A percentile compares a stretch with the other conserved stretches of the same genome.
These are phyloP conservation scores for Aciculosporium take DNA, from an alignment of 2,329 filamentous ascomycete species.

Conservation along the genomic window DNA sequence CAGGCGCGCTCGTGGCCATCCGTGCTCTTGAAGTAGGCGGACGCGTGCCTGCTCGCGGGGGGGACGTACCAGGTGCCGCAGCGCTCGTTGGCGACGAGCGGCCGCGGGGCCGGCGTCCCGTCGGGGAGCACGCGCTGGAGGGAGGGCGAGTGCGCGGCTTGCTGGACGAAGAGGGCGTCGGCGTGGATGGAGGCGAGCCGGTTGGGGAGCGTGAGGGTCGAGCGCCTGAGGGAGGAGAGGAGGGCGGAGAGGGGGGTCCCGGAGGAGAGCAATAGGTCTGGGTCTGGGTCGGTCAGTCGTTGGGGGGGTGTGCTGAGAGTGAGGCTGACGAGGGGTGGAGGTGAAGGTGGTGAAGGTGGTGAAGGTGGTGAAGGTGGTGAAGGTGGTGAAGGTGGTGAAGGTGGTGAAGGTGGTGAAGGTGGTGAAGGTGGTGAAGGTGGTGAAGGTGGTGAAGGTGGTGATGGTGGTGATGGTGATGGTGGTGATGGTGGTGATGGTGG, in stretches of 20 bases:
- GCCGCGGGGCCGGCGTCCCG: slow-evolving; percentile 36
- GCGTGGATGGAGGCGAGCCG: slow-evolving; percentile 63
- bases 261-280: slow-evolving; percentile 42
- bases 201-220: slow-evolving; percentile 66
- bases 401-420: no score
- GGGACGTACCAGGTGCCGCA: slow-evolving; percentile 93
- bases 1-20: slow-evolving; percentile 87
- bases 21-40: slow-evolving; percentile 94
- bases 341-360: no score
- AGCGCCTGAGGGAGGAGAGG: slow-evolving; percentile 58
- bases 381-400: no score
- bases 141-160: slow-evolving; percentile 30
- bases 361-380: no score
- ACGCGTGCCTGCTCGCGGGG: slow-evolving; percentile 48
- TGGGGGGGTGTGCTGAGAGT: background rate
- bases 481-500: no score
- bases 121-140: no score
- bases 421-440: no score
- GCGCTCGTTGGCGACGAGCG: slow-evolving; percentile 80
- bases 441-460: no score
- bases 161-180: slow-evolving; percentile 61
- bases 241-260: slow-evolving; percentile 56
- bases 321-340: no score
- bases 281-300: background rate
- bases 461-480: no score